Base-by-base conservation (phyloP, 352 stramenopile genomes). In the Phytophthora nicotianae region DNA sequence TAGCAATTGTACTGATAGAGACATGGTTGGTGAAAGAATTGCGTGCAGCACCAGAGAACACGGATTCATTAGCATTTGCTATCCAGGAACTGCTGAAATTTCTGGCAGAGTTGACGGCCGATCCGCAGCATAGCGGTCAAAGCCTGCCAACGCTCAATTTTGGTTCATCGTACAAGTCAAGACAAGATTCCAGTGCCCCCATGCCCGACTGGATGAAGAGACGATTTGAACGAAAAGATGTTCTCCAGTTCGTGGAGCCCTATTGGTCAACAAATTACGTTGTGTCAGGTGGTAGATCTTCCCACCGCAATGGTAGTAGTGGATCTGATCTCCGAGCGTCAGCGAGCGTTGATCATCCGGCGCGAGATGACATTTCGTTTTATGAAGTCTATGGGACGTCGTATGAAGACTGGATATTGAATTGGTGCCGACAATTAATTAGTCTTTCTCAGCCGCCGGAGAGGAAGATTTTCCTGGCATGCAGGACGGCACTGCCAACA, bases 231-330 rank as follows among this genome's bases (percentile, higher is more conserved):
- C 75, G 83, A 19, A 92, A 91, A 58, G 77, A 91, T 40, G 81
- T 97, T 5, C 64, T 96, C 35, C 83, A 97, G 62, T 90, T 95
- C 55, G 77, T 97, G 7, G 86, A 93, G 43, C 90, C 89, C 9
- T 97, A 96, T 50, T 97, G 88, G 90, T 90, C 83, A 38, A 95
- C 89, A 23, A 88, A 91, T 35, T 97, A 97, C 60, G 65, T 60
- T 2, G 33, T 93, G 10, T 66, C 48, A 41, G 65, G 53, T 26
- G 42, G 59, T 60, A 58, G 55, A 33, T 69, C 65, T 35, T 69
- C 65, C 10, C 56, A 59, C 2, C 41, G 42, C 16, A 52, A 53
- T 14, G 66, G 27, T 13, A 55, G 20, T 10, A 59, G 27, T 50
- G 50, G 41, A 19, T 55, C 56, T 23, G 58, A 65, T 11, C 53